Evolutionary conservation across 2,329 filamentous ascomycete genomes (phyloP).

Genomic region (Venturia oleaginea): DNA sequence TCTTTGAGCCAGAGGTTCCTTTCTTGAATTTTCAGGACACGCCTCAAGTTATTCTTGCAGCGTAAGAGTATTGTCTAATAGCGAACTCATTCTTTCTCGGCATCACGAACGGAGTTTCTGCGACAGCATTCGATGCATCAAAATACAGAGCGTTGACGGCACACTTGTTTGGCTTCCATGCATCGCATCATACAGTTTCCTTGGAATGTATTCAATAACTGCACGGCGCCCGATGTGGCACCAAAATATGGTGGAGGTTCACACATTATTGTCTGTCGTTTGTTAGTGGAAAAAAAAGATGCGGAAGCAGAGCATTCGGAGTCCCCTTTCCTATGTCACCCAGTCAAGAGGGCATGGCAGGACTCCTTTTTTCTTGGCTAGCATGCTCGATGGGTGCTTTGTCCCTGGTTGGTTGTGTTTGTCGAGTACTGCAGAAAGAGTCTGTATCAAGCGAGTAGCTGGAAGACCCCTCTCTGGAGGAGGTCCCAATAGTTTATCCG

Average conservation of each 20-base stretch:
- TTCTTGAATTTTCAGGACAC: not conserved
- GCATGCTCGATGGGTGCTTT: not conserved
- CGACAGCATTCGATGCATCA: conserved; percentile 7
- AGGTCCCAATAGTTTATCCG: not conserved
- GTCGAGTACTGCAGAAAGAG: not conserved
- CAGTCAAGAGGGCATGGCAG: not conserved
- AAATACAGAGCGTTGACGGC: not conserved
- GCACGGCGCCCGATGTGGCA: not conserved
- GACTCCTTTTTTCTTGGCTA: conserved; percentile 1
- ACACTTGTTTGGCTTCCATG: not conserved
- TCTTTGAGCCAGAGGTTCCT: not conserved
- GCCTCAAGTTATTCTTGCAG: not conserved
- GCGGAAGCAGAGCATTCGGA: not conserved
- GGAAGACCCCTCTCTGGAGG: not conserved
- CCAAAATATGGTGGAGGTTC: not conserved
- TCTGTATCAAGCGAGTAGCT: not conserved
- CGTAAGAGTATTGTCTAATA: conserved; percentile 5
- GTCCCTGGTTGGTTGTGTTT: not conserved
- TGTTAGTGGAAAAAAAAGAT: not conserved
- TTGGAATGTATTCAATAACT: conserved; percentile 1
- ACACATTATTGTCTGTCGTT: not conserved
- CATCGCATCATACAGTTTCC: not conserved
- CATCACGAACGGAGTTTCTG: conserved; percentile 8
- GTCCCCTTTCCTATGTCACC: not conserved
- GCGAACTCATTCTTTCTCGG: not conserved